These are phyloP conservation scores for Boletus coccyginus DNA, from an alignment of 768 basidiomycete species.

Conservation along the genomic window DNA sequence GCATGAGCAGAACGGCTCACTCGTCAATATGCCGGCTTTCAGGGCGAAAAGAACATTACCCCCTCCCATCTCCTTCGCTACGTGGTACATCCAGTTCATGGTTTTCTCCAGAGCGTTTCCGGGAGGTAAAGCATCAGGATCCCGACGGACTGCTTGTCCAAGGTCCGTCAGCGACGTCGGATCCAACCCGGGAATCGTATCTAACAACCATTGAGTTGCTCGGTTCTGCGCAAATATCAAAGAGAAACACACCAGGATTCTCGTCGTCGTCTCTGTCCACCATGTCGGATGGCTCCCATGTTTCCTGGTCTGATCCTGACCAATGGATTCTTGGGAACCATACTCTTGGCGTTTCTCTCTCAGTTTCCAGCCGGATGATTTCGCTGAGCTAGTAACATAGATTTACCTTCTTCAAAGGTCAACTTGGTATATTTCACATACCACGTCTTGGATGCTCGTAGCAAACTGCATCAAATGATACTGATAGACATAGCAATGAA, in stretches of 20 bases:
- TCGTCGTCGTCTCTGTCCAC: constrained; percentile 60
- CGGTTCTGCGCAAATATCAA: not conserved
- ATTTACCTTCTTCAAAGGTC: not conserved
- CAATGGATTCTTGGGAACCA: constrained; percentile 53
- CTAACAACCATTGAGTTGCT: constrained; percentile 18
- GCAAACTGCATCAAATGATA: constrained; percentile 45
- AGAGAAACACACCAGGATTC: constrained; percentile 47
- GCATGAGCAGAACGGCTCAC: constrained; percentile 30
- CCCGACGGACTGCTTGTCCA: constrained; percentile 53
- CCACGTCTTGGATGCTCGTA: constrained; percentile 30
- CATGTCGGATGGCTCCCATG: constrained; percentile 45
- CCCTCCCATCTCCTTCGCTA: constrained; percentile 38
- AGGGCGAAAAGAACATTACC: constrained; percentile 69
- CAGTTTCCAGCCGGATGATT: constrained; percentile 53
- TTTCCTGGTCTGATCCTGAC: constrained; percentile 40
- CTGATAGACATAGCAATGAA: constrained; percentile 74
- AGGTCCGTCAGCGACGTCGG: constrained; percentile 45
- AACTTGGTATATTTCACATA: constrained; percentile 18
- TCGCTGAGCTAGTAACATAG: constrained; percentile 47
- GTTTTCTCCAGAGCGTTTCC: constrained; percentile 52
- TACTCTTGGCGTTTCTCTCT: constrained; percentile 38
- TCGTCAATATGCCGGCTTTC: constrained; percentile 66
- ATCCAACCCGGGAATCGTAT: constrained; percentile 58
- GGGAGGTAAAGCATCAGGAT: constrained; percentile 76
- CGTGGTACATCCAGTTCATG: constrained; percentile 45